Base-by-base conservation (phyloP, 768 basidiomycete genomes). In the Psilocybe subaeruginosa region DNA sequence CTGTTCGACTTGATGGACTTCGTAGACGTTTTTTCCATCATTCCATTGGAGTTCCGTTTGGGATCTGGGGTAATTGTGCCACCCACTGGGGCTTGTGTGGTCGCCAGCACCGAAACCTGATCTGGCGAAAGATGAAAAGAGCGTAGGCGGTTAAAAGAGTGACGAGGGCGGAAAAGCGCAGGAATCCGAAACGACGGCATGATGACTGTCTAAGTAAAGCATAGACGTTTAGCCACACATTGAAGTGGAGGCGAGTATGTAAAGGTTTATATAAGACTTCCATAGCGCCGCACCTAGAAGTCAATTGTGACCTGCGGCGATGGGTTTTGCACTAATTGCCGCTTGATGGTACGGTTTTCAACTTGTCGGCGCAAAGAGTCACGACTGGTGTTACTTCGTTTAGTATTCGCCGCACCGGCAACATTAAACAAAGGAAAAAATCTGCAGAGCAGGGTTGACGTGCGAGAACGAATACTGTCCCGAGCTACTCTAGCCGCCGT, bases 91-190 rank as follows among this genome's bases (percentile, higher is more conserved):
- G 67, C 66, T 64, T 71, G 70, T 56, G 66, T 48, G 43, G 64
- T 57, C 51, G 59, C 66, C 56, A 65, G 56, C 29, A 62, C 47
- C 58, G 56, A 50, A 12, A 67, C 65, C 39, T 69, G 68, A 17
- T 56, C 58, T 54, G 76, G 72, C 46, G 74, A 68, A n/a, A 78
- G 69, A 70, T 82, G 72, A 72, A 84, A 75, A 66, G 79, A 79
- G 68, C 80, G 72, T 68, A 82, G 75, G 57, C 71, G 72, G 55
- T 69, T 68, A 66, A 79, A 76, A 54, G 78, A 74, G 64, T 71
- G 75, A 63, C 70, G 74, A 46, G 70, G 69, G 51, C 65, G 66
- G 64, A 76, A 64, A 63, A 73, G 63, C 19, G 73, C 17, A 65
- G 71, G 71, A 53, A 73, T 62, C 45, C 70, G 68, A 65, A 75